A percentile compares a stretch with the other conserved stretches of the same genome.
Conservation (phyloP, 139 green algal genomes). For the Gonium pectorale region DNA sequence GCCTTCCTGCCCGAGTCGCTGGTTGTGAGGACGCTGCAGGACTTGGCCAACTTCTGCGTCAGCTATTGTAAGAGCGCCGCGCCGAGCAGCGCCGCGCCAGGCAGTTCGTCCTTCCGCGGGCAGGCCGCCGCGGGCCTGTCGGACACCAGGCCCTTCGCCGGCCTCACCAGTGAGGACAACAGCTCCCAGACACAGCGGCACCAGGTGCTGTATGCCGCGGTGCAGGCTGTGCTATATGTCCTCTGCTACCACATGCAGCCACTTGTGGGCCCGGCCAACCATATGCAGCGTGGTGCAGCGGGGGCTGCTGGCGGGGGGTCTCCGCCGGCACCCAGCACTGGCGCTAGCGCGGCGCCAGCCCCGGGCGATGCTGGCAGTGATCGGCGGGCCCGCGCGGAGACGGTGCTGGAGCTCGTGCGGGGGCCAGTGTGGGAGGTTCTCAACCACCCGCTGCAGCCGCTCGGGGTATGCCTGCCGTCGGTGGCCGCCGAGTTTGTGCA, state of each 20-base stretch:
- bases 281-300: too few species aligned
- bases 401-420: conserved; percentile 66
- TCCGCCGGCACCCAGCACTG: too few species aligned
- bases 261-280: conserved; percentile 63
- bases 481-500: conserved; percentile 78
- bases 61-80: conserved; percentile 56
- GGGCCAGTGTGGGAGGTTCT: conserved; percentile 61
- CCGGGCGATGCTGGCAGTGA: neutral
- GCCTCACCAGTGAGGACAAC: neutral
- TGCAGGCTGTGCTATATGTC: conserved; percentile 87
- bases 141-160: neutral
- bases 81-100: too few species aligned
- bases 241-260: conserved; percentile 91
- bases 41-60: conserved; percentile 44
- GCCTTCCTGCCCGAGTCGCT: conserved; percentile 67
- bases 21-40: conserved; percentile 66
- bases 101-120: neutral
- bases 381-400: conserved; percentile 33
- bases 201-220: conserved; percentile 33
- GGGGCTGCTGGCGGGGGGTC: too few species aligned
- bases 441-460: conserved; percentile 68
- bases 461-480: conserved; percentile 73
- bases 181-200: conserved; percentile 44
- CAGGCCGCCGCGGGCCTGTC: neutral
- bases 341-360: too few species aligned